Conservation (phyloP, 1,284 basidiomycete species). For the Puccinia novopanici region DNA sequence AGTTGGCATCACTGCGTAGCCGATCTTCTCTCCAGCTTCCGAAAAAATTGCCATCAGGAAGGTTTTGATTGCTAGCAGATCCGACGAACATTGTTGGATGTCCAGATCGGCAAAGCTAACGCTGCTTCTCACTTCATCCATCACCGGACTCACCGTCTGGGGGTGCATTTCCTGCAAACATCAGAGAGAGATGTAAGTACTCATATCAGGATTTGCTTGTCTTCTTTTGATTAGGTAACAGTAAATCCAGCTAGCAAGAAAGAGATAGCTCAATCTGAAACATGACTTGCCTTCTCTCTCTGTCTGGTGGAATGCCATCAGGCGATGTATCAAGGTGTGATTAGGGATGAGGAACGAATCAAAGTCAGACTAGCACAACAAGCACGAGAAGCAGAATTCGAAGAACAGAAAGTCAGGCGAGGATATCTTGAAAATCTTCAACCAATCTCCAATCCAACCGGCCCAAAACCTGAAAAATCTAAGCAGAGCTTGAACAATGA, state of each 20-base stretch:
- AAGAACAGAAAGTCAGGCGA: slow-evolving; percentile 55
- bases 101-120: slow-evolving; percentile 46
- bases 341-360: slow-evolving; percentile 80
- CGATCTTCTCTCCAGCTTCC: not conserved
- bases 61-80: not conserved
- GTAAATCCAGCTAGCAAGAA: not conserved
- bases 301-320: slow-evolving; percentile 56
- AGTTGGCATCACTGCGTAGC: not conserved
- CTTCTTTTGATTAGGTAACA: not conserved
- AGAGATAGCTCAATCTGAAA: not conserved
- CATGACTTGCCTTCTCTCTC: not conserved
- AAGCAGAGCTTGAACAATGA: not conserved
- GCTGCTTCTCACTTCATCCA: slow-evolving; percentile 29
- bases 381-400: slow-evolving; percentile 66
- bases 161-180: slow-evolving; percentile 85
- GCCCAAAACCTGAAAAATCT: slow-evolving; percentile 22
- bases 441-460: slow-evolving; percentile 38
- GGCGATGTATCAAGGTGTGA: slow-evolving; percentile 87
- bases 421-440: slow-evolving; percentile 36
- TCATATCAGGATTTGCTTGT: not conserved
- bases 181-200: slow-evolving; percentile 75
- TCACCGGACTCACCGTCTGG: slow-evolving; percentile 68
- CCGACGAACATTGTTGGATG: not conserved
- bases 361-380: slow-evolving; percentile 69
- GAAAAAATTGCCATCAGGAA: not conserved